Evolutionary conservation across 768 basidiomycete genomes (phyloP).

Genomic region (Leucogyrophana mollusca): DNA sequence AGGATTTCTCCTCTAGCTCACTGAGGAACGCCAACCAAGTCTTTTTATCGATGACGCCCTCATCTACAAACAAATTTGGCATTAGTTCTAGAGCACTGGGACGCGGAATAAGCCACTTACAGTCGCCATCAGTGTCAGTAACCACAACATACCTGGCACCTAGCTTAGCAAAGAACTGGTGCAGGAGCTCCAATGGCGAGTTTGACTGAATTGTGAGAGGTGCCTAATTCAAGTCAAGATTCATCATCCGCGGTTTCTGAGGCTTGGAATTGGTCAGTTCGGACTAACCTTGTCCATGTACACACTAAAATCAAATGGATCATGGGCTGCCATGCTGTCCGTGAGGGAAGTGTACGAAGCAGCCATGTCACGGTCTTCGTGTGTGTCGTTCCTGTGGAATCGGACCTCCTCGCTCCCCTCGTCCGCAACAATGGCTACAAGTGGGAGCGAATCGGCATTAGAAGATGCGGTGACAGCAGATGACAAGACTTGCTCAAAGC

Average conservation of each 20-base stretch:
- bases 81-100: too few relatives aligned
- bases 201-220: slow-evolving; percentile 83
- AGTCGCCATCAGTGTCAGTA: slow-evolving; percentile 77
- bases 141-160: slow-evolving; percentile 90
- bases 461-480: neutral
- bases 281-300: slow-evolving; percentile 84
- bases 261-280: neutral
- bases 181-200: slow-evolving; percentile 88
- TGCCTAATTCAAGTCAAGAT: slow-evolving; percentile 46
- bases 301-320: slow-evolving; percentile 77
- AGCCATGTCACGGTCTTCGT: slow-evolving; percentile 39
- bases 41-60: slow-evolving; percentile 93
- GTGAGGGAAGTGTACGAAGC: slow-evolving; percentile 64
- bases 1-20: slow-evolving; percentile 62
- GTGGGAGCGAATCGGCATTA: slow-evolving; percentile 5
- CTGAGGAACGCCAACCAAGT: slow-evolving; percentile 87
- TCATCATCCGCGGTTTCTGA: slow-evolving; percentile 1
- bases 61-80: slow-evolving; percentile 45
- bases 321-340: slow-evolving; percentile 38
- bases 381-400: slow-evolving; percentile 53
- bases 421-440: slow-evolving; percentile 72
- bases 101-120: slow-evolving; percentile 41
- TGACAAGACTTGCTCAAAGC: slow-evolving; percentile 63
- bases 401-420: slow-evolving; percentile 63
- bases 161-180: slow-evolving; percentile 92